These are phyloP conservation scores for Calonectria honghensis DNA, from an alignment of 2,329 filamentous ascomycete genomes.

Conservation along the genomic window DNA sequence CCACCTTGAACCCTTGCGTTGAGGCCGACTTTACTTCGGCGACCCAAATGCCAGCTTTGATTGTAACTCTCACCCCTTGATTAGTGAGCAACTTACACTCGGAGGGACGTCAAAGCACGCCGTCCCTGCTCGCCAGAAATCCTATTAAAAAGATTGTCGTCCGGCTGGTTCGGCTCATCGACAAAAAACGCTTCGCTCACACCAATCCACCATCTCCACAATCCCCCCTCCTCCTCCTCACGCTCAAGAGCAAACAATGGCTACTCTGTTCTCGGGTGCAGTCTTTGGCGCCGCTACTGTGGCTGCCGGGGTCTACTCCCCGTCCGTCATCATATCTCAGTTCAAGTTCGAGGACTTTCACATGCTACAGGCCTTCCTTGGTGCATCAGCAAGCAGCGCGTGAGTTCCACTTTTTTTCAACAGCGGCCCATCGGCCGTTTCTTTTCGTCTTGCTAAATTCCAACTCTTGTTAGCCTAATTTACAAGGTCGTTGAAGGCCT, in stretches of 20 bases:
- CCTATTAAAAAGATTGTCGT: not conserved
- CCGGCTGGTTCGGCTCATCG: slow-evolving; percentile 5
- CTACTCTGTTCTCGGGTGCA: slow-evolving; percentile 69
- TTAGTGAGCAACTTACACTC: slow-evolving; percentile 28
- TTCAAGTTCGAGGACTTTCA: slow-evolving; percentile 77
- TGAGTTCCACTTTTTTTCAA: slow-evolving; percentile 62
- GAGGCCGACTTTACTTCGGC: slow-evolving; percentile 21
- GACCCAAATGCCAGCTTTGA: slow-evolving; percentile 14
- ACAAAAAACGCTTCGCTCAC: not conserved
- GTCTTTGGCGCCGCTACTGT: slow-evolving; percentile 78
- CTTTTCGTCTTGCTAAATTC: not conserved
- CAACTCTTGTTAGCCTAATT: slow-evolving; percentile 59
- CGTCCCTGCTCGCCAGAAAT: not conserved
- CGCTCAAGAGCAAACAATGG: slow-evolving; percentile 45
- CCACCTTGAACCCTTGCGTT: slow-evolving; percentile 25
- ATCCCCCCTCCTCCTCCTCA: slow-evolving; percentile 1
- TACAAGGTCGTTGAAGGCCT: slow-evolving; percentile 67
- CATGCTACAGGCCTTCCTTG: slow-evolving; percentile 79
- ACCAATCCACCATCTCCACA: not conserved
- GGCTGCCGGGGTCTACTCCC: slow-evolving; percentile 76
- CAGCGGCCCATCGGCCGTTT: not conserved
- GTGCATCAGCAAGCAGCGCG: slow-evolving; percentile 77
- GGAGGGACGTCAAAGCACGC: not conserved
- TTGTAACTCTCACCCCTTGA: not conserved
- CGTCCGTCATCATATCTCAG: slow-evolving; percentile 76